Base-by-base conservation (phyloP, 73 alveolate genomes). In the Paramecium caudatum region DNA sequence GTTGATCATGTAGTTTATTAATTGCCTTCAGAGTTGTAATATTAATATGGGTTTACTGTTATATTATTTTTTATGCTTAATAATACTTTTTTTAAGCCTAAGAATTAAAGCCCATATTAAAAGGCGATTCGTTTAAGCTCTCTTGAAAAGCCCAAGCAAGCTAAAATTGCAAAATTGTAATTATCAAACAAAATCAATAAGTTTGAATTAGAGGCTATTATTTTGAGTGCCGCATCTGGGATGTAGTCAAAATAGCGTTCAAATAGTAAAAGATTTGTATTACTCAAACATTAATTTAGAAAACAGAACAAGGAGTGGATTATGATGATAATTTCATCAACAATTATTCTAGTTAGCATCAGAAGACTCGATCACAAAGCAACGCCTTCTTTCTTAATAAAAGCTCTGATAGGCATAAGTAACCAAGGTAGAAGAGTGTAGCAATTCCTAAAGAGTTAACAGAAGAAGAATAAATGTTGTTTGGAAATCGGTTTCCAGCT, bases 401-500 rank as follows among this genome's bases (percentile, higher is more conserved):
- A 55, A 55, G 45, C 30, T 16, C 80, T 19, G 80, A 55, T 55
- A 55, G 70, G 3, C n/a, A 21, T 3, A 27, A 55, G 45, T 55
- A 55, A 55, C n/a, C n/a, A 55, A 19, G 80, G 37, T 43, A 55
- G 17, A 23, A 21, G 30, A 55, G 21, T 55, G n/a, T 5, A n/a
- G n/a, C n/a, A 27, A 17, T 9, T 23, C n/a, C 23, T 6, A 55
- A 55, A 10, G 12, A 55, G n/a, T 9, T 23, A 2, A 6, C 82
- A 2, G 92, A 83, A 8, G 92, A 83, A 23, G 92, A 83, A 48
- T 15, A 3, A 6, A 70, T 21, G 12, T 34, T 36, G 8, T 12
- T 16, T 33, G 47, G 41, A 13, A 85, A 83, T 83, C 49, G 84
- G 19, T 83, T 83, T 25, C 92, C 86, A 10, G 36, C n/a, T 21